phyloP scores from a whole-genome alignment of 768 basidiomycete genomes.

The Phylloporus scabripes region DNA sequence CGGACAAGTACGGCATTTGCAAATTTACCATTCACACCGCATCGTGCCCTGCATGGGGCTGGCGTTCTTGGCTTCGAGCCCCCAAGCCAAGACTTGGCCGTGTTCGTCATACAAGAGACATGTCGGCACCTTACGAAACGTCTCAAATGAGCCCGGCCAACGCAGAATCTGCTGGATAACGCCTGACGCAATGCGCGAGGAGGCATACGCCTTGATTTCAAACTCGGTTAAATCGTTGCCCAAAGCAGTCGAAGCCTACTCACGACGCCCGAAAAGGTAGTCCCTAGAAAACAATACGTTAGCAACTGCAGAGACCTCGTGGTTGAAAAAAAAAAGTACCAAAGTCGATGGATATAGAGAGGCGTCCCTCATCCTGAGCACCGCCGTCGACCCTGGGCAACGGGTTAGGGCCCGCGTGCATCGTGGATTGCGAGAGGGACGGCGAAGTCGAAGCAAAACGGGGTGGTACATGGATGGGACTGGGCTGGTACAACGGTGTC shows the following conservation, averaged over 20 bases:
- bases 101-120: slow-evolving; percentile 76
- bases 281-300: slow-evolving; percentile 42
- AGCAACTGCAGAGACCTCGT: background rate
- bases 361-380: slow-evolving; percentile 60
- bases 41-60: slow-evolving; percentile 59
- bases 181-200: slow-evolving; percentile 75
- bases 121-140: slow-evolving; percentile 82
- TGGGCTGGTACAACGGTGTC: slow-evolving; percentile 26
- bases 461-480: slow-evolving; percentile 20
- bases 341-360: slow-evolving; percentile 81
- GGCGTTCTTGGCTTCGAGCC: slow-evolving; percentile 81
- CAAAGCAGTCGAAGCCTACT: slow-evolving; percentile 28
- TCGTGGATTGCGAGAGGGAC: slow-evolving; percentile 7
- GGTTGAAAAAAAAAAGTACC: slow-evolving; percentile 38
- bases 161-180: slow-evolving; percentile 77
- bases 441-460: slow-evolving; percentile 23
- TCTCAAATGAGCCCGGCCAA: slow-evolving; percentile 85
- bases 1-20: background rate
- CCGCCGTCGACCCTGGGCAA: slow-evolving; percentile 17
- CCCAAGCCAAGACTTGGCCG: slow-evolving; percentile 77
- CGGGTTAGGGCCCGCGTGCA: background rate
- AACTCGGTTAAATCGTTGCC: slow-evolving; percentile 5
- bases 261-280: slow-evolving; percentile 84
- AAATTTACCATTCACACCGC: slow-evolving; percentile 48
- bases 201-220: slow-evolving; percentile 66